Base-by-base conservation (phyloP, 2,329 filamentous ascomycete genomes). In the Immersiporthe knoxdaviesiana region DNA sequence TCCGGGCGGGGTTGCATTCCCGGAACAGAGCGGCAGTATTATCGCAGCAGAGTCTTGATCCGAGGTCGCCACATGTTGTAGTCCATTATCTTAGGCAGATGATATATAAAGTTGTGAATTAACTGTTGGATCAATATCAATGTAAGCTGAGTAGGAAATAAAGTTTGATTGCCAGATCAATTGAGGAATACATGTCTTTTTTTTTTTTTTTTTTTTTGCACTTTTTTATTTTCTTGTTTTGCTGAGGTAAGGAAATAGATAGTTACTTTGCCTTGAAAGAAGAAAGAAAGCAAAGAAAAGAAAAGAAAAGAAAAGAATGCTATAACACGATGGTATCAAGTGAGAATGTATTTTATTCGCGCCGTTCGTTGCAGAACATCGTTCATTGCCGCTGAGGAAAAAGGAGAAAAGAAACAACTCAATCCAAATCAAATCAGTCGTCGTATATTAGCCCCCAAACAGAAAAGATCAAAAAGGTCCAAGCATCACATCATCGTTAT, bases 291-390 rank as follows among this genome's bases (percentile, higher is more conserved):
- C 14, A 27, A 5, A 54, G 12, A 14, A 27, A 0, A 24, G 2
- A 14, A 30, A 16, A n/a, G 1, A 54, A 30, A 14, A 54, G 6
- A 4, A 54, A 27, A 3, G 21, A 14, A 27, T 4, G 41, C 7
- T 44, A 6, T 14, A 27, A 10, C n/a, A 27, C 47, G 35, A 14
- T 59, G 60, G 56, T 65, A 50, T 68, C 54, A 61, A 65, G 61
- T 65, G 61, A 65, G 65, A 61, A 61, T 68, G 65, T 68, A 61
- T 64, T 47, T 52, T 3, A 47, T 14, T 58, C 47, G 27, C 32
- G 16, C 47, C 12, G 16, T 47, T 37, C 14, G 44, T 18, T 65
- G 10, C 50, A 24, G 39, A 41, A 39, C n/a, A 59, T 59, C 32
- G 8, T 27, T 56, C 24, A 32, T 16, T n/a, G 18, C 27, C 37